Percentiles rank a stretch among this genome's conserved stretches.
Conservation (phyloP, 306 rosid genomes). For the Vigna mungo region DNA sequence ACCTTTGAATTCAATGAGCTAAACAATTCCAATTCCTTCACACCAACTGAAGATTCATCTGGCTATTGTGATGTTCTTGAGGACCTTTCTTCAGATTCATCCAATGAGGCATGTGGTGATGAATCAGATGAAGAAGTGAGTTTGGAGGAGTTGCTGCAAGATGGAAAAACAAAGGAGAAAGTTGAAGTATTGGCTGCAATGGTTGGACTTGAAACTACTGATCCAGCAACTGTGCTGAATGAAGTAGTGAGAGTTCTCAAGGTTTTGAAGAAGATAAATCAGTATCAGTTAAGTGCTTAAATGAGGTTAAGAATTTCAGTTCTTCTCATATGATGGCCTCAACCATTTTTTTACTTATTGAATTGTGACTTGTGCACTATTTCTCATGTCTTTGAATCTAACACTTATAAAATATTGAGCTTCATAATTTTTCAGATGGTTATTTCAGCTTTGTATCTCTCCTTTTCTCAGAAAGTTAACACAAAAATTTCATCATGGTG, state of each 20-base stretch:
- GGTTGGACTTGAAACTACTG: conserved; percentile 51
- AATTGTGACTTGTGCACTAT: conserved; percentile 27
- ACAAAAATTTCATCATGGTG: neutral
- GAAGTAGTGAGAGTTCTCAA: conserved; percentile 54
- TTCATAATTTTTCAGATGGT: neutral
- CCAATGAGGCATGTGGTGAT: conserved; percentile 31
- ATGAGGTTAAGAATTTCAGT: neutral
- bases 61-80: conserved; percentile 1
- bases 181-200: conserved; percentile 49
- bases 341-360: neutral
- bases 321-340: conserved; percentile 7
- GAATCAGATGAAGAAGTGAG: conserved; percentile 37
- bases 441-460: neutral
- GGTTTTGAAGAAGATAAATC: conserved; percentile 13
- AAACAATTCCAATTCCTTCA: conserved; percentile 11
- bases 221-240: conserved; percentile 46
- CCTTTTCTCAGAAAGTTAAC: neutral
- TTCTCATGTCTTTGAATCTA: neutral
- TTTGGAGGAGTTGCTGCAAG: conserved; percentile 42
- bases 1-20: conserved; percentile 36
- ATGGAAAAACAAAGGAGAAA: conserved; percentile 47
- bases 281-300: neutral
- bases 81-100: conserved; percentile 30
- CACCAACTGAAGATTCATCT: conserved; percentile 37
- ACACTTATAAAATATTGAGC: conserved; percentile 29